These are phyloP conservation scores for Brassica nigra DNA, from an alignment of 345 rosid species.

Conservation along the genomic window DNA sequence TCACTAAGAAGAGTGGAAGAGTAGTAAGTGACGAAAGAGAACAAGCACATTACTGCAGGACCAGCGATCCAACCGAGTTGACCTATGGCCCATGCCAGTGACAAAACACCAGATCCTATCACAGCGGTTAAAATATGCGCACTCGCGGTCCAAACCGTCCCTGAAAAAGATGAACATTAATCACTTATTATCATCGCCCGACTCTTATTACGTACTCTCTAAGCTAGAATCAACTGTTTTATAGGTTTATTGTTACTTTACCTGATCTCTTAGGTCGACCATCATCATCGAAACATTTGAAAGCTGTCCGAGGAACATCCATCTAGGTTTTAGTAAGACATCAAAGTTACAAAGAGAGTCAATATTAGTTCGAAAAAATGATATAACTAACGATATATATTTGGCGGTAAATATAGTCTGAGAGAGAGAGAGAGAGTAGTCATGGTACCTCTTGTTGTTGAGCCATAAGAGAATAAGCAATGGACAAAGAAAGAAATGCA, in stretches of 20 bases:
- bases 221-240: neutral
- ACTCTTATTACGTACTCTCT: neutral
- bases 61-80: constrained; percentile 94
- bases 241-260: constrained; percentile 5
- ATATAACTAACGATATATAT: constrained; percentile 2
- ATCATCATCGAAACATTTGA: constrained; percentile 68
- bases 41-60: constrained; percentile 72
- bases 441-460: constrained; percentile 27
- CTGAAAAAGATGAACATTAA: constrained; percentile 34
- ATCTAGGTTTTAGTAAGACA: constrained; percentile 36
- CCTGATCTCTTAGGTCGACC: constrained; percentile 72
- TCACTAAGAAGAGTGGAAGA: constrained; percentile 68
- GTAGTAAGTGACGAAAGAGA: constrained; percentile 68
- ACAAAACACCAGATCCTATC: constrained; percentile 84
- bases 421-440: neutral
- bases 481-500: constrained; percentile 18
- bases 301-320: constrained; percentile 47
- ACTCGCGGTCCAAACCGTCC: constrained; percentile 80
- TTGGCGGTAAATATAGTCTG: constrained; percentile 29
- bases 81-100: constrained; percentile 84
- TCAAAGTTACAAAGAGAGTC: neutral
- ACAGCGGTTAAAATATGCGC: constrained; percentile 86
- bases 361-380: neutral
- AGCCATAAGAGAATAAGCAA: neutral
- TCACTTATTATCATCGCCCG: neutral